Base-by-base conservation (phyloP, 345 rosid species). In the Citrus australasica region DNA sequence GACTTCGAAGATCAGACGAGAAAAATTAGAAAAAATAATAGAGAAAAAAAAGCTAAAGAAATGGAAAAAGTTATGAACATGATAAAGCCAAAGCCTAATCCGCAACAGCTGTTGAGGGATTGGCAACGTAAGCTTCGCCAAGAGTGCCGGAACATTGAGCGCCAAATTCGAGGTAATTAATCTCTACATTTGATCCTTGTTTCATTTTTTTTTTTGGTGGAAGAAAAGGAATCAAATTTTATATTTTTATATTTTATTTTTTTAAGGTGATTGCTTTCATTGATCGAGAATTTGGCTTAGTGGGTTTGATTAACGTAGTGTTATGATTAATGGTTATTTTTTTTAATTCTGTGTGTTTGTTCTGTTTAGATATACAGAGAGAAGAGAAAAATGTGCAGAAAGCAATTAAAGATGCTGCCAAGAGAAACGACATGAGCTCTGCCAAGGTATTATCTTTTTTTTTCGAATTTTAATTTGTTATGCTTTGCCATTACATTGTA, bases 41-140 rank as follows among this genome's bases (percentile, higher is more conserved):
- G 5, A 51, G 10, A 59, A 10, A 25, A 27, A 24, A 24, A 66
- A 16, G 1, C 40, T 22, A 28, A 25, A 55, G 60, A 55, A 69
- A 92, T 93, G 97, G 97, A 91, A 93, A 94, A 85, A 81, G 86
- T 94, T 81, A 90, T 84, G 93, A 91, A 88, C 78, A 83, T 94
- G 24, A 89, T 94, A 46, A 94, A 92, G 89, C 97, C 97, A 21
- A 91, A 90, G 75, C 78, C 92, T 33, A 90, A 94, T 79, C 98
- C 98, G 0, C 94, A 94, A 69, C 92, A 89, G 86, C 89, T 79
- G 63, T 78, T 94, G 66, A 89, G 94, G 73, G 98, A 94, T 88
- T 94, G 97, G 98, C 97, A 94, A 80, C 96, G 96, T 17, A 85
- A 83, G 75, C 95, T 94, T 24, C 94, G 98, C n/a, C 97, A 94